phyloP scores from a whole-genome alignment of 805 yeast genomes.

The Saccharomycopsis guyanensis region DNA sequence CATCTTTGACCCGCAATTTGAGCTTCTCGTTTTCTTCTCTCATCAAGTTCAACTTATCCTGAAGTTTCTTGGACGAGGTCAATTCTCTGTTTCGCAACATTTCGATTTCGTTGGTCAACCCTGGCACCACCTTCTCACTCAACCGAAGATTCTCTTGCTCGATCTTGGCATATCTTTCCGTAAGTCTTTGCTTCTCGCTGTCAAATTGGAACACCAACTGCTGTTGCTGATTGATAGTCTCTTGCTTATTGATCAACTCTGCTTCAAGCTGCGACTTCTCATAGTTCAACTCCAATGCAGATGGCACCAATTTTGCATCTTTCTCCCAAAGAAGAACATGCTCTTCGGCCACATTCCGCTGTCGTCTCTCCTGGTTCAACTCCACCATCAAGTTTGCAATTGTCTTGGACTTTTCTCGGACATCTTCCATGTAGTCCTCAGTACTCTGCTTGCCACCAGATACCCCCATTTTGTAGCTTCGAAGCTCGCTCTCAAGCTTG shows the following conservation, averaged over 20 bases:
- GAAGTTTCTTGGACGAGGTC: constrained; percentile 19
- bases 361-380: constrained; percentile 55
- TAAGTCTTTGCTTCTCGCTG: constrained; percentile 31
- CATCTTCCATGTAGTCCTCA: constrained; percentile 27
- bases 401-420: constrained; percentile 33
- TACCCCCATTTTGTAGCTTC: constrained; percentile 14
- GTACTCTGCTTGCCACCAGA: background rate
- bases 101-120: constrained; percentile 36
- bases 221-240: constrained; percentile 37
- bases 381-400: constrained; percentile 49
- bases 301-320: constrained; percentile 39
- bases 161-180: constrained; percentile 34
- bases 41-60: constrained; percentile 27
- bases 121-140: constrained; percentile 38
- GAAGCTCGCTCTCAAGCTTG: constrained; percentile 42
- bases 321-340: constrained; percentile 48
- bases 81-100: constrained; percentile 25
- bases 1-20: constrained; percentile 29
- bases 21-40: constrained; percentile 28
- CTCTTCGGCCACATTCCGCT: constrained; percentile 65
- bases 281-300: constrained; percentile 47
- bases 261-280: constrained; percentile 47
- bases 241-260: constrained; percentile 41
- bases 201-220: constrained; percentile 38
- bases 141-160: constrained; percentile 35